Percentiles rank a stretch among this genome's conserved stretches.
phyloP scores from a whole-genome alignment of 2,329 filamentous ascomycete species.

The Zymoseptoria tritici region DNA sequence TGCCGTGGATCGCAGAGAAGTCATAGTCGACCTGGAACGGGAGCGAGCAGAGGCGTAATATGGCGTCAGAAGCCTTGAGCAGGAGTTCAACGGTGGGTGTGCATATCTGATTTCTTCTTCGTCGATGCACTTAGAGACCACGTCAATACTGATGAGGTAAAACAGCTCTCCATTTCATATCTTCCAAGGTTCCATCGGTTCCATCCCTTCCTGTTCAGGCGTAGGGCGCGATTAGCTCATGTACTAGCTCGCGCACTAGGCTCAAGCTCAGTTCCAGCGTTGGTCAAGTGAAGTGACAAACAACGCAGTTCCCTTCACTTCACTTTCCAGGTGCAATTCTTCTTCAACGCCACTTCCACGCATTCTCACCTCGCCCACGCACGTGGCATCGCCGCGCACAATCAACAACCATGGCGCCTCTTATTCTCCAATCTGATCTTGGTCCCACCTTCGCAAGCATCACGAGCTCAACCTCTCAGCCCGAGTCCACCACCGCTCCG shows the following conservation, averaged over 20 bases:
- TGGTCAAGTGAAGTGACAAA: background rate
- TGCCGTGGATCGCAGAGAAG: constrained; percentile 54
- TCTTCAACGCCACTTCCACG: background rate
- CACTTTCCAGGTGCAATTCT: background rate
- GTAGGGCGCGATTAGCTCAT: background rate
- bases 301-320: background rate
- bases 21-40: background rate
- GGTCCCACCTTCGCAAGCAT: background rate
- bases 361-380: background rate
- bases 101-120: background rate
- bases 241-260: background rate
- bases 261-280: background rate
- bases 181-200: no score
- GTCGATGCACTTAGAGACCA: background rate
- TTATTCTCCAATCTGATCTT: background rate
- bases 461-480: background rate
- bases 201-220: background rate
- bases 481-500: constrained; percentile 1
- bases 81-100: background rate
- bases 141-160: no score
- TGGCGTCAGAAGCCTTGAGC: background rate
- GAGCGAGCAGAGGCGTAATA: background rate
- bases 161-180: no score
- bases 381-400: background rate
- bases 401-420: background rate